Base-by-base conservation (phyloP, 768 basidiomycete species). In the Hirschioporus abietinus region DNA sequence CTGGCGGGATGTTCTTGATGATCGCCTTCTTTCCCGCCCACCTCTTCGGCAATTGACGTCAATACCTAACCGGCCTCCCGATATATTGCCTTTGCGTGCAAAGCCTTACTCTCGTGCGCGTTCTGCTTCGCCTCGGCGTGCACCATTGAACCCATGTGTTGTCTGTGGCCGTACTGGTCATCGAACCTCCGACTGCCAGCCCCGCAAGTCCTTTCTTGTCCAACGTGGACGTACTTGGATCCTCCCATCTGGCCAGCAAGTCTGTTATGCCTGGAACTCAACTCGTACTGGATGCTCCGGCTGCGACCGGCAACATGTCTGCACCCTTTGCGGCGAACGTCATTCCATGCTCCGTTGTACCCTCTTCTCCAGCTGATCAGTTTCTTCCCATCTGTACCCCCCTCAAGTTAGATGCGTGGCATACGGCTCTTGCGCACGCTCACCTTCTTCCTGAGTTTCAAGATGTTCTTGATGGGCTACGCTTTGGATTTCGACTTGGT, bases 341-440 rank as follows among this genome's bases (percentile, higher is more conserved):
- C 70, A 76, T 52, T 65, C 66, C 17, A 34, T 25, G 25, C 71
- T 71, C 0, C 72, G 75, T 58, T 26, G 20, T 1, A 73, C 71
- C 64, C 10, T 35, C 1, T 20, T 66, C 18, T 24, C 42, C 42
- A 20, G 3, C 66, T 69, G 68, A 72, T 0, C 42, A 3, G 2
- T 70, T 76, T 59, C 58, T 69, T 2, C 70, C 69, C 0, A 67
- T 76, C 4, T 42, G 72, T 0, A 77, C 74, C 5, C 75, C 75
- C 0, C 69, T 76, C 6, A 8, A 5, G 52, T 36, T 1, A n/a
- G n/a, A n/a, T n/a, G n/a, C n/a, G n/a, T n/a, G n/a, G n/a, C n/a
- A n/a, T n/a, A n/a, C n/a, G n/a, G n/a, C n/a, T n/a, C n/a, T n/a
- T n/a, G n/a, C n/a, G n/a, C n/a, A n/a, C n/a, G 69, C 64, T 12